Evolutionary conservation across 2,329 filamentous ascomycete species (phyloP).

Genomic region (Colletotrichum euphorbiae): DNA sequence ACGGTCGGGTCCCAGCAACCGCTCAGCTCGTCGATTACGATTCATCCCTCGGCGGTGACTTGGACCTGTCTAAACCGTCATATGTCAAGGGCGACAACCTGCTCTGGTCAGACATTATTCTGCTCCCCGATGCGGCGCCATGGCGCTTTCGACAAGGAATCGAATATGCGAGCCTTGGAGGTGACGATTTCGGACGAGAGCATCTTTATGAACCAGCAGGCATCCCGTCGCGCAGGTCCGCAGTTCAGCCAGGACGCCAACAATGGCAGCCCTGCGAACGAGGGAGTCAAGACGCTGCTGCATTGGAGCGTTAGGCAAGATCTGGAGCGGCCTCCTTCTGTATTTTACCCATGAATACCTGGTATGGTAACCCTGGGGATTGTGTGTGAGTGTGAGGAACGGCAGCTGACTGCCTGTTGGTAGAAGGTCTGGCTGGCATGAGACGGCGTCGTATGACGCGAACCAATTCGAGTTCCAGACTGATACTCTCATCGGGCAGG

Average conservation of each 20-base stretch:
- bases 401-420: background rate
- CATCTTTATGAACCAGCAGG: constrained; percentile 59
- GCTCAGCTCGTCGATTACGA: constrained; percentile 48
- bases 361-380: constrained; percentile 16
- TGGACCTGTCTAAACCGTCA: constrained; percentile 49
- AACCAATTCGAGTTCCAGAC: constrained; percentile 54
- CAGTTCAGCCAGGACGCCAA: constrained; percentile 57
- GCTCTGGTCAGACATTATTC: constrained; percentile 52
- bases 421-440: constrained; percentile 53
- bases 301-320: constrained; percentile 52
- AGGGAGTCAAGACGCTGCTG: constrained; percentile 51
- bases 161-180: constrained; percentile 52
- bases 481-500: constrained; percentile 47
- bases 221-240: constrained; percentile 59
- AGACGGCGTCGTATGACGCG: constrained; percentile 51
- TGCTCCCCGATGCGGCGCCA: constrained; percentile 45
- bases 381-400: background rate
- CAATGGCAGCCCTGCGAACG: constrained; percentile 49
- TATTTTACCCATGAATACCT: constrained; percentile 54
- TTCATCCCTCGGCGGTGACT: constrained; percentile 44
- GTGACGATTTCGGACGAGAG: constrained; percentile 57
- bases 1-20: constrained; percentile 49
- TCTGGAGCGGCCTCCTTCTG: constrained; percentile 45
- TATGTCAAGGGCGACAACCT: constrained; percentile 52
- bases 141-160: constrained; percentile 53